phyloP scores from a whole-genome alignment of 2,329 filamentous ascomycete genomes.

The Dothideomycetes sp. region DNA sequence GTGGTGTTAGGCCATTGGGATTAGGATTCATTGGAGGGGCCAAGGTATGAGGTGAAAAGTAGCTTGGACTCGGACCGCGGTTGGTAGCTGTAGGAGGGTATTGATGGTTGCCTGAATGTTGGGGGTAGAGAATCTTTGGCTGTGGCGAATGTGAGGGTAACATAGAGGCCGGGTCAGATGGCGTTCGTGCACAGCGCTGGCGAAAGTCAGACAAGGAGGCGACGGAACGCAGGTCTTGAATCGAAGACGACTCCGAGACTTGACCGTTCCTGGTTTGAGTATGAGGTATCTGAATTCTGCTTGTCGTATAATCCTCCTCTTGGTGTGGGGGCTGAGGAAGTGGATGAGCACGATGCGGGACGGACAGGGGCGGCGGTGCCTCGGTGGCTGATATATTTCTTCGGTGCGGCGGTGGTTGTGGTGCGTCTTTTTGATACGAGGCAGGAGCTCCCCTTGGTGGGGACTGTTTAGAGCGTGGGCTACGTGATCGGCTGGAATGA shows the following conservation, averaged over 20 bases:
- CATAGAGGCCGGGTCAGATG: background rate
- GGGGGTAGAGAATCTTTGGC: background rate
- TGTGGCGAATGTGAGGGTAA: background rate
- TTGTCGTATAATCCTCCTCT: background rate
- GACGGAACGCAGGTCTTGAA: background rate
- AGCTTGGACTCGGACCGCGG: constrained; percentile 1
- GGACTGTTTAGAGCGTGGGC: background rate
- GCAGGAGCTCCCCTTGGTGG: too few species aligned
- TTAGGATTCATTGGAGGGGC: background rate
- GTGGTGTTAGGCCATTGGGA: background rate
- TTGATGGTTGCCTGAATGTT: background rate
- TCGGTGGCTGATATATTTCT: too few species aligned
- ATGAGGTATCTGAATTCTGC: background rate
- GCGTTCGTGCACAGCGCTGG: background rate
- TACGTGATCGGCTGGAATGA: constrained; percentile 1
- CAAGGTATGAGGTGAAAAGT: constrained; percentile 4
- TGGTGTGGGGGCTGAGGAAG: constrained; percentile 3
- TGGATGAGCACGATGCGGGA: constrained; percentile 1
- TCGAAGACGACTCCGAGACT: constrained; percentile 1
- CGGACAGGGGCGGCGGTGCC: background rate
- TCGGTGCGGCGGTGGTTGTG: too few species aligned
- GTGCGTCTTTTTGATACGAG: too few species aligned
- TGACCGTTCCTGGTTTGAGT: background rate
- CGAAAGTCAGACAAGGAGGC: background rate
- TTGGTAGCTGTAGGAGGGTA: background rate